phyloP scores from a whole-genome alignment of 2,329 filamentous ascomycete genomes.

The Neopestalotiopsis clavispora region DNA sequence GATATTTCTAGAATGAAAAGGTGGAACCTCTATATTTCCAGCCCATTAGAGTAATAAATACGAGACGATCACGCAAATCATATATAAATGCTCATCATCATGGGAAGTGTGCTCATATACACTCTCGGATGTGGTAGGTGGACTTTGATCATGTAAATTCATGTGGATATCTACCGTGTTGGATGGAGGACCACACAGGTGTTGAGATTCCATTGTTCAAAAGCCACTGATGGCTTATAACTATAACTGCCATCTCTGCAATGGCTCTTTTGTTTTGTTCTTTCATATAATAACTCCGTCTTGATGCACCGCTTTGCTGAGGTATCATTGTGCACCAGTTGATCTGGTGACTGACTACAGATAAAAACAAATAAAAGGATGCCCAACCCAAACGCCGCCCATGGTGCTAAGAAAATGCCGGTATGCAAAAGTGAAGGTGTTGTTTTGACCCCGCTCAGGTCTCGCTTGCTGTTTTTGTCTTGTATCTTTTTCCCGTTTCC shows the following conservation, averaged over 20 bases:
- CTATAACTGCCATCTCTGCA: not conserved
- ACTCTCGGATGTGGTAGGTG: too few relatives aligned
- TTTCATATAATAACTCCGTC: not conserved
- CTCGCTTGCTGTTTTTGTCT: not conserved
- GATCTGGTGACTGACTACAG: not conserved
- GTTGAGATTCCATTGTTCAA: not conserved
- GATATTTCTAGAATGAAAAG: not conserved
- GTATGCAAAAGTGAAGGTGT: slow-evolving; percentile 5
- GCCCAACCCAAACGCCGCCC: slow-evolving; percentile 10
- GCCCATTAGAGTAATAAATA: not conserved
- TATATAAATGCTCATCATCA: not conserved
- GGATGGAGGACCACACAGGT: not conserved
- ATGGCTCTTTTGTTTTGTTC: not conserved
- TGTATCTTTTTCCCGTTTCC: not conserved
- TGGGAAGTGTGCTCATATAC: not conserved
- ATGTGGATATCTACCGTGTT: too few relatives aligned
- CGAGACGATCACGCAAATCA: not conserved
- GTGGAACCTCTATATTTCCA: not conserved
- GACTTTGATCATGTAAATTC: too few relatives aligned
- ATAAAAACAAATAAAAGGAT: not conserved
- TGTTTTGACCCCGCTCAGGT: not conserved
- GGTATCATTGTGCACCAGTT: slow-evolving; percentile 7
- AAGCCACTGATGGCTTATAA: not conserved
- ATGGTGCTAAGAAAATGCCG: slow-evolving; percentile 8
- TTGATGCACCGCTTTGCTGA: slow-evolving; percentile 7